phyloP scores from a whole-genome alignment of 805 yeast species.

The Zygosaccharomyces siamensis region DNA sequence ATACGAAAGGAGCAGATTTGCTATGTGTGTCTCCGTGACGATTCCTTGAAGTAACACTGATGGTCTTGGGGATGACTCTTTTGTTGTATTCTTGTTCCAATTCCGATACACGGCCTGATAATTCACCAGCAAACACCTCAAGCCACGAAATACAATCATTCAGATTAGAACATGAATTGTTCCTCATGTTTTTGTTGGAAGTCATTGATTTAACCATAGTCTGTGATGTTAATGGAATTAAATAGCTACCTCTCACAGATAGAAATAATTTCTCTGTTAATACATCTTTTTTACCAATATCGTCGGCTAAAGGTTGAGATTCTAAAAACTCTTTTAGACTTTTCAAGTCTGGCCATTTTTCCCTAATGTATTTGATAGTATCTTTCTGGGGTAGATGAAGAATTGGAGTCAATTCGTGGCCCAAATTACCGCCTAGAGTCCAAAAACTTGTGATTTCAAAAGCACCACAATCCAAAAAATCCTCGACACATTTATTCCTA shows the following conservation, averaged over 20 bases:
- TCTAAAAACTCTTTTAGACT: conserved; percentile 24
- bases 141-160: conserved; percentile 74
- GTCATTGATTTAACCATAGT: conserved; percentile 79
- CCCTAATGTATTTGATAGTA: conserved; percentile 49
- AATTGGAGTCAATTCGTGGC: conserved; percentile 50
- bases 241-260: conserved; percentile 59
- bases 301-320: conserved; percentile 14
- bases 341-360: conserved; percentile 40
- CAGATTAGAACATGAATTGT: conserved; percentile 45
- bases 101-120: conserved; percentile 65
- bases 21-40: conserved; percentile 17
- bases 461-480: conserved; percentile 47
- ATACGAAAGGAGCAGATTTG: conserved; percentile 21
- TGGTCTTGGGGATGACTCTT: conserved; percentile 44
- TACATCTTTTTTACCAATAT: conserved; percentile 40
- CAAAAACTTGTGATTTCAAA: conserved; percentile 72
- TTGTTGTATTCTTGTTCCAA: conserved; percentile 53
- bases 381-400: conserved; percentile 48
- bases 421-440: conserved; percentile 88
- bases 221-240: conserved; percentile 51
- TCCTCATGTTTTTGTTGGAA: conserved; percentile 75
- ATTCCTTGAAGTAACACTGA: conserved; percentile 38
- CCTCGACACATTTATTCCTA: conserved; percentile 41
- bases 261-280: conserved; percentile 54
- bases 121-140: conserved; percentile 75